Evolutionary conservation across 331 rosid genomes (phyloP).

Genomic region (Arachis monticola): DNA sequence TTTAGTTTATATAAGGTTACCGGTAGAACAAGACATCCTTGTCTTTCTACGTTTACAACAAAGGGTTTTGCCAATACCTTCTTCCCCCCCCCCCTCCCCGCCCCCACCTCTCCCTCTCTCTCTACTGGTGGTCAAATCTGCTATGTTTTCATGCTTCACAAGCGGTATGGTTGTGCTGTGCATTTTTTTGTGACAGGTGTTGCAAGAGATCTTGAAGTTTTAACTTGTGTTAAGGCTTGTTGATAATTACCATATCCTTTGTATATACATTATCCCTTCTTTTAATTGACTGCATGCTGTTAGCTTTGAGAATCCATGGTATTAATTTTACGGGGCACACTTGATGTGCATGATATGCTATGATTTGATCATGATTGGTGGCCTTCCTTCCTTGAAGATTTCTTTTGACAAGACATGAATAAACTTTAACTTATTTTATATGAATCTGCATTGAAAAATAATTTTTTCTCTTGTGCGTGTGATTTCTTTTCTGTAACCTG

Average conservation of each 20-base stretch:
- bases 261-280: conserved; percentile 1
- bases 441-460: neutral
- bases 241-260: neutral
- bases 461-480: neutral
- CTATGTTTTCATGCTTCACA: neutral
- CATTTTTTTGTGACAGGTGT: neutral
- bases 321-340: neutral
- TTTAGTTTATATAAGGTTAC: neutral
- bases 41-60: conserved; percentile 7
- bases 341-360: conserved; percentile 11
- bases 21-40: neutral
- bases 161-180: conserved; percentile 21
- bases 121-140: neutral
- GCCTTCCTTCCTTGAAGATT: neutral
- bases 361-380: conserved; percentile 5
- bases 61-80: neutral
- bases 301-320: neutral
- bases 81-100: neutral
- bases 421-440: neutral
- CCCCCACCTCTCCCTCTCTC: neutral
- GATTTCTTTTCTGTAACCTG: conserved; percentile 16
- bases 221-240: neutral
- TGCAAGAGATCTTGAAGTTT: neutral
- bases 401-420: conserved; percentile 13
- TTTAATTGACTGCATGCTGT: neutral